Conservation (phyloP, 2,329 filamentous ascomycete species). For the Penicillium glabrum region DNA sequence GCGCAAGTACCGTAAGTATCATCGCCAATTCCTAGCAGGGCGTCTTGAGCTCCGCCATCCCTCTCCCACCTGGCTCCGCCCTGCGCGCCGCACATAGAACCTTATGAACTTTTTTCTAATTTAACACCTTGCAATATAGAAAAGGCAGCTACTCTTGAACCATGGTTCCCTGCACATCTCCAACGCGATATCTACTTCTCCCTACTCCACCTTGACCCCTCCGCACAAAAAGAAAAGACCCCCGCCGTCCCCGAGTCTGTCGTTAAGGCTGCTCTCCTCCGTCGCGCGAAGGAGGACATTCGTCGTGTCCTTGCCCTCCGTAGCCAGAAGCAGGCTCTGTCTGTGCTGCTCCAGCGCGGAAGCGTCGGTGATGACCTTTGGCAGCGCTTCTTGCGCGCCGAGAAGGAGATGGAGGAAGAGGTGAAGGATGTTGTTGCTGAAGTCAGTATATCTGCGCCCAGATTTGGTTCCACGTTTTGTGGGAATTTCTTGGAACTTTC, state of each 20-base stretch:
- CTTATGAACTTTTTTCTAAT: background rate
- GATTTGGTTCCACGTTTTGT: constrained; percentile 7
- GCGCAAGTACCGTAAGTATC: constrained; percentile 73
- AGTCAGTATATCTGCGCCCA: constrained; percentile 48
- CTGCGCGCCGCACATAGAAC: background rate
- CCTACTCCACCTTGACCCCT: constrained; percentile 73
- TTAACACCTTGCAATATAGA: constrained; percentile 46
- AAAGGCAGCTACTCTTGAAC: constrained; percentile 79
- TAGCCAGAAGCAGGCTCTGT: constrained; percentile 83
- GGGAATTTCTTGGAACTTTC: background rate
- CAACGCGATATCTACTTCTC: constrained; percentile 94
- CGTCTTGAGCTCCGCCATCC: background rate
- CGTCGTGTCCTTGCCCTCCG: constrained; percentile 86
- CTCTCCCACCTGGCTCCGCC: background rate
- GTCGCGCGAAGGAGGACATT: constrained; percentile 90
- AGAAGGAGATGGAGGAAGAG: constrained; percentile 98
- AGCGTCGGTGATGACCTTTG: constrained; percentile 95
- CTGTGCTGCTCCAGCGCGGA: constrained; percentile 78
- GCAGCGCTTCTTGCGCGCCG: constrained; percentile 86
- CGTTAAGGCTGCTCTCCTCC: constrained; percentile 81
- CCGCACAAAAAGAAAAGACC: constrained; percentile 59
- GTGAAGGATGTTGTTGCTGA: constrained; percentile 90
- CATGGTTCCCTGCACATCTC: constrained; percentile 90
- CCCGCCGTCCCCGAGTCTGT: constrained; percentile 77
- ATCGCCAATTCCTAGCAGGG: background rate